Evolutionary conservation across 176 grass and related monocot genomes (phyloP), one percentile per base, ranked within the genome.

Genomic region (Oryza rufipogon): DNA sequence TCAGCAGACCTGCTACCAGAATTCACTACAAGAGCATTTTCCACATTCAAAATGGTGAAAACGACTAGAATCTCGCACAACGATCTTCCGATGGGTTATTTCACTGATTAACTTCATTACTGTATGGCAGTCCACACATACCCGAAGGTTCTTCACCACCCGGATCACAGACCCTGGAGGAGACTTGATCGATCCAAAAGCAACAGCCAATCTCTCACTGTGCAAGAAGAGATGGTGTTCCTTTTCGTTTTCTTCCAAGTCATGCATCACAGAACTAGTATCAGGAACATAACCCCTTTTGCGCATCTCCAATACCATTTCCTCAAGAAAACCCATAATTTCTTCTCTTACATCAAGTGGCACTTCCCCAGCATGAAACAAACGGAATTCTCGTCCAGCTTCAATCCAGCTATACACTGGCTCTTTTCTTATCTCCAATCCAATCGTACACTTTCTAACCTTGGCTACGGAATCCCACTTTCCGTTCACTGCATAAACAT

Each of bases 241-340:
- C 85, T 98, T 98, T 90, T 98, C 96, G 38, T 85, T 78, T 80
- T 98, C 91, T 73, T 98, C 96, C 77, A 98, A 82, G 85, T 95
- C 93, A 85, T 98, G 96, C 96, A 98, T 93, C 58, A 95, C 93
- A 73, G 83, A 91, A 39, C 89, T 87, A 34, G 95, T 90, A 84
- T 98, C 95, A 75, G 92, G 92, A 36, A 88, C 82, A 91, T 95
- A 95, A 30, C 95, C 95, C 64, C 87, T 95, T 85, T 87, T 89
- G 49, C 79, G 88, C 77, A 95, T 98, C 83, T 93, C 80, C 9
- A 19, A 66, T 42, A 76, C 49, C 32, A 95, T 78, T 79, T 93
- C 87, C 7, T 72, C 64, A 48, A 93, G 91, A 86, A 93, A 90
- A 74, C 9, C 36, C 70, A 89, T 36, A 70, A 98, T 91, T 77